Evolutionary conservation across 495 filamentous ascomycete species (phyloP).

Genomic region (Penicillium canescens): DNA sequence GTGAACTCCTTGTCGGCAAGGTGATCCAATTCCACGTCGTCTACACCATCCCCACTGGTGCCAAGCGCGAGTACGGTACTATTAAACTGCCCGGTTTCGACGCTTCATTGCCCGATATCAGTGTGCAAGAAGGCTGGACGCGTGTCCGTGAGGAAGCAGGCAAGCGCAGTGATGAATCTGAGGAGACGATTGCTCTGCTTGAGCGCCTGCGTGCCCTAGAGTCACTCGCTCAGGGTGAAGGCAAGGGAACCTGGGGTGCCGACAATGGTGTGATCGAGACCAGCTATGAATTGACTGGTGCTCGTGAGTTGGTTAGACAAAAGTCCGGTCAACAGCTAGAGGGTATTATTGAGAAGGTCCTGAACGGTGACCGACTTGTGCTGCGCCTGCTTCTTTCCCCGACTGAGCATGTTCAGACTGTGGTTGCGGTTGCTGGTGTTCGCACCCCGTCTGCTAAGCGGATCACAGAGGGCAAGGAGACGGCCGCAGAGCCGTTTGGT

Average conservation of each 20-base stretch:
- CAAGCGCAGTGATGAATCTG: slow-evolving; percentile 75
- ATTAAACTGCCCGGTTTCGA: slow-evolving; percentile 70
- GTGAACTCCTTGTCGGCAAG: slow-evolving; percentile 82
- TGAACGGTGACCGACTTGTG: slow-evolving; percentile 86
- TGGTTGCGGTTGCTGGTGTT: slow-evolving; percentile 88
- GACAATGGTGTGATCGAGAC: slow-evolving; percentile 66
- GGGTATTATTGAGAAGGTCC: slow-evolving; percentile 81
- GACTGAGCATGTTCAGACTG: slow-evolving; percentile 77
- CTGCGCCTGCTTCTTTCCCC: slow-evolving; percentile 76
- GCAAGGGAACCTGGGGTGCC: slow-evolving; percentile 75
- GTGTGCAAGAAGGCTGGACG: slow-evolving; percentile 83
- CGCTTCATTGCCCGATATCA: slow-evolving; percentile 72
- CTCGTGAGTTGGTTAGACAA: slow-evolving; percentile 69
- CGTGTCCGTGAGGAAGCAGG: slow-evolving; percentile 92
- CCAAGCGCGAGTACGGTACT: slow-evolving; percentile 82
- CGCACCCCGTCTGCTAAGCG: slow-evolving; percentile 83
- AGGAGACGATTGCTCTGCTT: slow-evolving; percentile 66
- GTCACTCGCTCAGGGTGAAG: slow-evolving; percentile 71
- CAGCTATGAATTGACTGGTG: slow-evolving; percentile 72
- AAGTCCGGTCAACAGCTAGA: slow-evolving; percentile 78
- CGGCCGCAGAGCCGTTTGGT: slow-evolving; percentile 83
- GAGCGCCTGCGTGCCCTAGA: slow-evolving; percentile 79
- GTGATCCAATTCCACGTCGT: slow-evolving; percentile 78
- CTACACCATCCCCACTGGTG: slow-evolving; percentile 78
- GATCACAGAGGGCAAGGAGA: slow-evolving; percentile 73